Evolutionary conservation across 2,329 filamentous ascomycete genomes (phyloP).

Genomic region (Sporothrix pallida): DNA sequence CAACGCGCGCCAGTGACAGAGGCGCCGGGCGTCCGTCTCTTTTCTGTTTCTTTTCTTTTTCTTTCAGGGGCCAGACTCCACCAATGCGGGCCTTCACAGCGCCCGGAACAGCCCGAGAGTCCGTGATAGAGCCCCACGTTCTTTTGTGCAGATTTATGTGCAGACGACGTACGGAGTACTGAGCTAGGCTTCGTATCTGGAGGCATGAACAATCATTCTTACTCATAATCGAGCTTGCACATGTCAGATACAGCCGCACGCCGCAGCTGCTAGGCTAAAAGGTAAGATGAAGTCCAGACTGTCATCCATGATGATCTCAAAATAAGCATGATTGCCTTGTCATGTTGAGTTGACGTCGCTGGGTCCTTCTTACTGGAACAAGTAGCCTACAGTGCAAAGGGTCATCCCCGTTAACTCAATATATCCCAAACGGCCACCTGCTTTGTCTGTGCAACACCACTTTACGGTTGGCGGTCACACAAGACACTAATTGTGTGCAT

Average conservation of each 20-base stretch:
- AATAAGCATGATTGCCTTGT: background rate
- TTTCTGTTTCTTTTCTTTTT: background rate
- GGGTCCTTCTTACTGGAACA: background rate
- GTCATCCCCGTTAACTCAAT: background rate
- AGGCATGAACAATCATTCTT: background rate
- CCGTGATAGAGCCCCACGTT: conserved; percentile 21
- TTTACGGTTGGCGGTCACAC: background rate
- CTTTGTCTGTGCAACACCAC: background rate
- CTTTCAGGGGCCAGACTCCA: conserved; percentile 26
- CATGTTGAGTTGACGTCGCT: background rate
- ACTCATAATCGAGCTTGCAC: background rate
- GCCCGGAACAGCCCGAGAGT: conserved; percentile 32
- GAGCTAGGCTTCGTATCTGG: too few relatives aligned
- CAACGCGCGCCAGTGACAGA: background rate
- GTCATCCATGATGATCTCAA: background rate
- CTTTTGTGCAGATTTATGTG: background rate
- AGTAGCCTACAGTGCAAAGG: background rate
- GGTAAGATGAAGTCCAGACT: background rate
- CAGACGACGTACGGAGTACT: background rate
- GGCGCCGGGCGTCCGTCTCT: background rate
- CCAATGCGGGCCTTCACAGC: conserved; percentile 24
- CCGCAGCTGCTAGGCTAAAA: background rate
- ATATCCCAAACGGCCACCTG: conserved; percentile 5
- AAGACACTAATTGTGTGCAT: background rate
- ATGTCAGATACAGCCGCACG: background rate